Percentiles rank a stretch among this genome's conserved stretches.
Conservation (phyloP, 768 basidiomycete genomes). For the Sarcomyxa edulis region DNA sequence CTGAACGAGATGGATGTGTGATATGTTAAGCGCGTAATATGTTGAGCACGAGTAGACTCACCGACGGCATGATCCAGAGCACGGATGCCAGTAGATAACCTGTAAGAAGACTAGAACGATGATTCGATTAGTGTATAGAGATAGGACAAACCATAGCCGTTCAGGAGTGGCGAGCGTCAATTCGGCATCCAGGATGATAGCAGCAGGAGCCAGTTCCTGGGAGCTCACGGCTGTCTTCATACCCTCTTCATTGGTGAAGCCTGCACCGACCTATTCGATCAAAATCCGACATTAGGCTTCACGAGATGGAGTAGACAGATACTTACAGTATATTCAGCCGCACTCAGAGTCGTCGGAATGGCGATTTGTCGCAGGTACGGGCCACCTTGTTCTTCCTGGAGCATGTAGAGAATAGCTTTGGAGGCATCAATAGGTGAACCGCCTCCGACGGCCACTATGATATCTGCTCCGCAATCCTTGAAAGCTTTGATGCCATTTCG, state of each 20-base stretch:
- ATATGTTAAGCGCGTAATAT: background rate
- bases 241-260: conserved; percentile 67
- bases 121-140: conserved; percentile 2
- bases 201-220: conserved; percentile 58
- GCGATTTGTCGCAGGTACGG: conserved; percentile 62
- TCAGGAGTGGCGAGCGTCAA: conserved; percentile 70
- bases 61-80: conserved; percentile 78
- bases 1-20: conserved; percentile 25
- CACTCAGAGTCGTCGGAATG: conserved; percentile 78
- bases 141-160: conserved; percentile 53
- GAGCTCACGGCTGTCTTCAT: conserved; percentile 55
- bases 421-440: conserved; percentile 78
- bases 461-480: conserved; percentile 53
- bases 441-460: conserved; percentile 72
- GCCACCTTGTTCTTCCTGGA: conserved; percentile 52
- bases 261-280: conserved; percentile 49
- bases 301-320: background rate
- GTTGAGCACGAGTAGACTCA: conserved; percentile 19
- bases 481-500: conserved; percentile 48
- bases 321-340: conserved; percentile 67
- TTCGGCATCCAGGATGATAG: conserved; percentile 74
- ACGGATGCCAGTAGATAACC: conserved; percentile 77
- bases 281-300: background rate
- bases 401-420: conserved; percentile 64
- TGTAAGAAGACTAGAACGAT: conserved; percentile 21